A percentile compares a stretch with the other conserved stretches of the same genome.
Conservation (phyloP, 2,329 filamentous ascomycete genomes). For the Neonectria punicea region DNA sequence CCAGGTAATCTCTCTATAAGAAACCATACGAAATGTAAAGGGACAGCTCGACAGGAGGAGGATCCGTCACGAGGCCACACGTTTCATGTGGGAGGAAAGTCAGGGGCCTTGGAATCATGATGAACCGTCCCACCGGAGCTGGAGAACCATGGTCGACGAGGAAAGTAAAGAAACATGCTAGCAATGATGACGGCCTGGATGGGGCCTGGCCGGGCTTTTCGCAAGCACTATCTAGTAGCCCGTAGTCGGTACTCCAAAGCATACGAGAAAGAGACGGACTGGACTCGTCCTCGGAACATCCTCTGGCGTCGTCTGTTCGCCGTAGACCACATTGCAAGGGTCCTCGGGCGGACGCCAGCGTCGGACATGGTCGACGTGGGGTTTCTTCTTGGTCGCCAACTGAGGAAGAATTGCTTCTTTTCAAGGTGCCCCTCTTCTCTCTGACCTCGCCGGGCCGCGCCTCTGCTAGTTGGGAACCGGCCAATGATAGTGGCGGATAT, state of each 20-base stretch:
- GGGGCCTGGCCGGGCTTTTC: constrained; percentile 4
- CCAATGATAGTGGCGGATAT: constrained; percentile 27
- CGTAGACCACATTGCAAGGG: constrained; percentile 13
- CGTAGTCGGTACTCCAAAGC: background rate
- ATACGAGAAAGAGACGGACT: background rate
- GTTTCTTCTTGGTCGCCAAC: constrained; percentile 1
- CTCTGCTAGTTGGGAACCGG: constrained; percentile 30
- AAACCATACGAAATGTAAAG: background rate
- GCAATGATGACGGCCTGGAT: constrained; percentile 12
- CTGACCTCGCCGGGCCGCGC: constrained; percentile 29
- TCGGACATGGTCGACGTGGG: constrained; percentile 17
- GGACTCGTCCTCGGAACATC: constrained; percentile 19
- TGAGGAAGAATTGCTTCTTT: constrained; percentile 20
- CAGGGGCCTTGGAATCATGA: constrained; percentile 18
- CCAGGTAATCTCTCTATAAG: background rate
- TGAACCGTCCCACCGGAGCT: constrained; percentile 38
- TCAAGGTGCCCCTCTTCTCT: constrained; percentile 6
- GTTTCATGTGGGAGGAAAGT: constrained; percentile 38
- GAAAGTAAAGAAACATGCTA: constrained; percentile 2
- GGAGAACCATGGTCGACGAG: constrained; percentile 25
- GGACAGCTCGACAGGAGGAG: constrained; percentile 11
- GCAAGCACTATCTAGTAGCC: background rate
- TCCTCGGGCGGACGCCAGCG: background rate
- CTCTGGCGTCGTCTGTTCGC: constrained; percentile 9
- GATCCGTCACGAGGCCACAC: constrained; percentile 28